Conservation (phyloP, 1,139 yeast genomes). For the Saccharomycopsis hybrid region DNA sequence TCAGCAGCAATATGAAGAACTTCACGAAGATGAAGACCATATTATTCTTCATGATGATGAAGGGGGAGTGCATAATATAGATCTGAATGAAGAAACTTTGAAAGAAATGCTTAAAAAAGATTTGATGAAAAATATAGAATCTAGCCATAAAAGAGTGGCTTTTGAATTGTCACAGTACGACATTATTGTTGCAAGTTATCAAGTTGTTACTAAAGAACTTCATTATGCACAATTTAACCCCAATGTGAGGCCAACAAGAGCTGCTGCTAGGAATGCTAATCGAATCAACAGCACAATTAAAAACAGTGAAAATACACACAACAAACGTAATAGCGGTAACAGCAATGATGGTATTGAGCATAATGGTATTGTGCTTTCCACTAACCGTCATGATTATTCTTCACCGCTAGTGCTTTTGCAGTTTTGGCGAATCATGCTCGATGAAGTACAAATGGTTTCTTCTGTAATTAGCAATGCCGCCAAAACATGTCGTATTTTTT, state of each 20-base stretch:
- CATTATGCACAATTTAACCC: slow-evolving; percentile 75
- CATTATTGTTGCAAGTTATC: slow-evolving; percentile 77
- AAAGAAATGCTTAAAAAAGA: slow-evolving; percentile 3
- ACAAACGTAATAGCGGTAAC: not conserved
- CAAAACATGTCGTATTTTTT: slow-evolving; percentile 69
- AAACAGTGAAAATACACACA: too few species aligned
- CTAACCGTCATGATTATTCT: slow-evolving; percentile 45
- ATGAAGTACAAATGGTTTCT: slow-evolving; percentile 92
- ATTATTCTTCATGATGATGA: too few species aligned
- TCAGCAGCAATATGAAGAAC: too few species aligned
- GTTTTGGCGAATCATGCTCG: slow-evolving; percentile 84
- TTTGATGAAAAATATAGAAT: slow-evolving; percentile 7
- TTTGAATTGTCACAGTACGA: slow-evolving; percentile 52
- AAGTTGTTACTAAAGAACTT: slow-evolving; percentile 63
- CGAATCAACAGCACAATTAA: too few species aligned
- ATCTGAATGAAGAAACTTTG: not conserved
- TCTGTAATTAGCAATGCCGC: slow-evolving; percentile 71
- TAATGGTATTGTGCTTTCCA: slow-evolving; percentile 20
- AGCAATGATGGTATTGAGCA: not conserved
- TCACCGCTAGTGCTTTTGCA: slow-evolving; percentile 78
- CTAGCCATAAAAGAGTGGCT: slow-evolving; percentile 31
- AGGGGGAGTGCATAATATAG: not conserved
- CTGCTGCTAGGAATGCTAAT: slow-evolving; percentile 26
- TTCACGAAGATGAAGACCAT: too few species aligned
- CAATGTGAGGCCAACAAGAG: slow-evolving; percentile 47